Percentiles rank a stretch among this genome's conserved stretches.
These are phyloP conservation scores for Meripilus lineatus DNA, from an alignment of 1,284 basidiomycete species.

Conservation along the genomic window DNA sequence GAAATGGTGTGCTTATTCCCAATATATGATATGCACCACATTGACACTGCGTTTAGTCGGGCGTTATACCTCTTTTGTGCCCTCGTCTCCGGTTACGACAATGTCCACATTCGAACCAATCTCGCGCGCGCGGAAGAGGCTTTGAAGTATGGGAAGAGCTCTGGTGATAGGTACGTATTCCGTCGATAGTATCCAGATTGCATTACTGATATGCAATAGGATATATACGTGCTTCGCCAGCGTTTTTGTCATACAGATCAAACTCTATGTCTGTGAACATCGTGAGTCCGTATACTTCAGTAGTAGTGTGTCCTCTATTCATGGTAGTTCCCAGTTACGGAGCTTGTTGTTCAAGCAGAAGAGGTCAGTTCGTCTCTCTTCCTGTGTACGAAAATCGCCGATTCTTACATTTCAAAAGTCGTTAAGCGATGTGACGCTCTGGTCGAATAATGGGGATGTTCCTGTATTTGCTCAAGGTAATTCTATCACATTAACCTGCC, in stretches of 20 bases:
- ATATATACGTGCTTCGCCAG: constrained; percentile 57
- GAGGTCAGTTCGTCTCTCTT: constrained; percentile 39
- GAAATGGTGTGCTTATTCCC: constrained; percentile 45
- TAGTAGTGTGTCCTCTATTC: background rate
- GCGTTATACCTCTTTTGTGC: constrained; percentile 55
- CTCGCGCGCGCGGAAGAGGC: constrained; percentile 58
- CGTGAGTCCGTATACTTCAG: constrained; percentile 35
- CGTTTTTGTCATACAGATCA: constrained; percentile 47
- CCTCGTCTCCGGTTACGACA: constrained; percentile 65
- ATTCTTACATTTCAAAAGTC: constrained; percentile 32
- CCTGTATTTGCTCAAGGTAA: constrained; percentile 50
- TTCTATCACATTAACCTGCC: no score
- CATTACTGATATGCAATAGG: constrained; percentile 25
- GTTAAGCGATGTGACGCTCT: constrained; percentile 48
- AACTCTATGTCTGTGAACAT: constrained; percentile 60
- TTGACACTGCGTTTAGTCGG: constrained; percentile 35
- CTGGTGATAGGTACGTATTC: constrained; percentile 53
- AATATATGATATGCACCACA: background rate
- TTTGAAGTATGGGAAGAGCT: constrained; percentile 57
- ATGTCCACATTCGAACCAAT: constrained; percentile 56
- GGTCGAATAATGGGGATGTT: constrained; percentile 51
- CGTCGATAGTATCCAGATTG: background rate
- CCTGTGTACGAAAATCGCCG: background rate
- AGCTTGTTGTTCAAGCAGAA: constrained; percentile 54
- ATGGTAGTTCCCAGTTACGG: constrained; percentile 42